Base-by-base conservation (phyloP, 164 flowering plant genomes). In the Paratinospora sagittata region DNA sequence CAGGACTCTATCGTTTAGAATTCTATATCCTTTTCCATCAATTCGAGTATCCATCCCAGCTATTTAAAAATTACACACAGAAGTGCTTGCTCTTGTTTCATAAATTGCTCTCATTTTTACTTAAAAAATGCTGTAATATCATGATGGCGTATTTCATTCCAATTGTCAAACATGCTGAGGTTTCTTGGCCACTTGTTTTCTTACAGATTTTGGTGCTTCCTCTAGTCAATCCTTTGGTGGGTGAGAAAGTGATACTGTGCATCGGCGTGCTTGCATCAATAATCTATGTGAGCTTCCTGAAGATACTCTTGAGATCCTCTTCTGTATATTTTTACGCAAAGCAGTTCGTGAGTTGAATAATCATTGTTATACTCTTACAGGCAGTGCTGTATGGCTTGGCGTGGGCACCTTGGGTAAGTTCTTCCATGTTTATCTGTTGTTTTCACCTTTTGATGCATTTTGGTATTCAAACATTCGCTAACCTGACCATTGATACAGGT, bases 341-440 rank as follows among this genome's bases (percentile, higher is more conserved):
- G 16, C 39, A 65, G 23, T n/a, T 39, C 16, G 10, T 37, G 62
- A 27, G 63, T 45, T 63, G 72, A 24, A 43, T 41, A 23, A 26
- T 70, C 21, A 66, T 37, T 11, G 16, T 26, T 61, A 39, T 49
- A 47, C 58, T 34, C 75, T 14, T 79, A 62, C 87, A 92, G 97
- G 96, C 86, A 67, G 34, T 88, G 74, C 80, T 92, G 68, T 86
- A 89, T 78, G 94, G 97, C 47, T 79, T 92, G 73, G 97, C 97
- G 12, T 89, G 97, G 97, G 93, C 96, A 58, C 77, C 91, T 49
- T 92, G 97, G 97, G 97, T 92, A 85, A 61, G 88, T 82, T 76
- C 66, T 67, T 27, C 23, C 12, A 58, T 64, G 37, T 17, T 70
- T 58, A 47, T 72, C 39, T 49, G 27, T 52, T 27, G 5, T n/a